Evolutionary conservation across 352 stramenopile species (phyloP), one percentile per base, ranked within the genome.

Genomic region (Phytophthora colocasiae): DNA sequence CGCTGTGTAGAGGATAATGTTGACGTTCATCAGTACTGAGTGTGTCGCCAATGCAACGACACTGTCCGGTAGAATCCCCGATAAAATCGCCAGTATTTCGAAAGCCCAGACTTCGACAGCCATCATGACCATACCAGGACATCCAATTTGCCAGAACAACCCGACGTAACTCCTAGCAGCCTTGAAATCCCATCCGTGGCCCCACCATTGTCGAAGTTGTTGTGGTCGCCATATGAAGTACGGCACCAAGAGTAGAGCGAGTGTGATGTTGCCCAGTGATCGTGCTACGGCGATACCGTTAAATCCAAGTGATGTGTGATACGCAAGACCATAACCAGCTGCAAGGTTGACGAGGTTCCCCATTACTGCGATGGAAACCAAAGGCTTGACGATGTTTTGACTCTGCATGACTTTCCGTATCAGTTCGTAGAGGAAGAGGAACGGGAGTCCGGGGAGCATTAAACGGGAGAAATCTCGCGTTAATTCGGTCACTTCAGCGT

Each of bases 351-450:
- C 81, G 27, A 91, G 5, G 49, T 90, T 90, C 22, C 70, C 73
- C 24, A 83, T 39, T 14, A 87, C 56, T 7, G 79, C 78, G 11
- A 91, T 80, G 38, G 79, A 41, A 19, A 95, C 74, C 63, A 96
- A 79, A 4, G 84, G 87, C n/a, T 71, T 58, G 26, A 90, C 71
- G 45, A 94, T 80, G 57, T 91, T 89, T 51, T 92, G 78, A 0
- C 87, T 69, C 49, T 94, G 84, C 15, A 88, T 72, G 14, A 88
- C 70, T 57, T 93, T 94, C 41, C 87, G 79, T 4, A 93, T 57
- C 9, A 94, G 62, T 64, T 96, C 87, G 62, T 92, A 96, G 1
- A 80, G 58, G 41, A 91, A 95, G 6, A 92, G 41, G 47, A 88
- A 91, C 31, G 87, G 85, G 36, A 84, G 32, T 36, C 85, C 80